Base-by-base conservation (phyloP, 768 basidiomycete species). In the Boletus fagicola region DNA sequence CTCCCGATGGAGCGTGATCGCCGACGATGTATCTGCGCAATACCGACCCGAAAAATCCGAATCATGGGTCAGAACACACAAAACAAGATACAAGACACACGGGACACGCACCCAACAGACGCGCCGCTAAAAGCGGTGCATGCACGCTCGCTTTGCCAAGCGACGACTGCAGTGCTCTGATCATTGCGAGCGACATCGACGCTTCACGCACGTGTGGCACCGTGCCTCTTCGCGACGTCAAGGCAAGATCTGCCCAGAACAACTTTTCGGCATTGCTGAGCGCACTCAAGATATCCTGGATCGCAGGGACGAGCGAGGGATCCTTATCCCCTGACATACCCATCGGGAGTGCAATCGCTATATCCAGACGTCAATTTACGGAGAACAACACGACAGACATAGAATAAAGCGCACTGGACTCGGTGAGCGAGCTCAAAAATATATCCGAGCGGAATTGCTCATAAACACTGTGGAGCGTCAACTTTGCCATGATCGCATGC, bases 331-430 rank as follows among this genome's bases (percentile, higher is more conserved):
- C 76, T 0, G 82, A 80, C 77, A 88, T 85, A 0, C 89, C 86
- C 83, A 92, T 86, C 0, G 92, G 92, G 54, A 94, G 79, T 4
- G 92, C 84, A 58, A 96, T 88, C 24, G 90, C 90, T 97, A 60
- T 35, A 20, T 56, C 47, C 6, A 65, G 56, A 50, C 11, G 31
- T 57, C n/a, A 73, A 35, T 15, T 35, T 9, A 12, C 16, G 5
- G 51, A 46, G n/a, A n/a, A n/a, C 33, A 54, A 44, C 30, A 56
- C 43, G 42, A 47, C 48, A 22, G 36, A n/a, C 38, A 45, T 5
- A 13, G 15, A 44, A 33, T 26, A 11, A 56, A 36, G 75, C 92
- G 36, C 65, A 96, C 94, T 87, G 1, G 96, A 96, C 69, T 98
- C 96, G 0, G 88, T 82, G 24, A 98, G 75, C 18, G 94, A 94